Evolutionary conservation across 495 filamentous ascomycete species (phyloP), one percentile per base, ranked within the genome.

Genomic region (Hypoxylon subgilvum): DNA sequence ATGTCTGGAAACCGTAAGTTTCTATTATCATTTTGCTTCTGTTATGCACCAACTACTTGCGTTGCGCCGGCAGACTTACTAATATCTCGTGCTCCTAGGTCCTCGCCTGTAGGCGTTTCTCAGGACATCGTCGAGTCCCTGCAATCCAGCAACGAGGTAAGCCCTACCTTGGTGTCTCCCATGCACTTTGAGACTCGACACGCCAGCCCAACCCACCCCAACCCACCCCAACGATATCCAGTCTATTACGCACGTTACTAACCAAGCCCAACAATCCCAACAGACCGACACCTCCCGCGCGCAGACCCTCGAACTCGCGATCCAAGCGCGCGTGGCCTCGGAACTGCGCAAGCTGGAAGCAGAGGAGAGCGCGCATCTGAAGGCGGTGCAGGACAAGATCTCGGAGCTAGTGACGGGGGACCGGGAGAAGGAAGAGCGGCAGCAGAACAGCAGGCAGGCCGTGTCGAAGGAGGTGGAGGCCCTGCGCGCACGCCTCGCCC

Each of bases 211-310:
- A 13, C 12, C 30, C 4, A 2, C 14, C 41, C 44, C 27, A 44
- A 25, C 31, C 61, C 19, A 9, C 44, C 1, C 16, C 13, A n/a
- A n/a, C 4, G 9, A 17, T 1, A 38, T 38, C 3, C 4, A 17
- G 13, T 9, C 16, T 34, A 17, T 38, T 17, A 13, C n/a, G 3
- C 34, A 16, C n/a, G 4, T 14, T 4, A 48, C 47, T 41, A 42
- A 38, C 54, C 43, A 54, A 14, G 28, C 41, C 34, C 47, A 25
- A 52, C 19, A 25, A 35, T 40, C 42, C 30, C 14, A 44, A 31
- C 73, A 96, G 91, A 90, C 86, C 73, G 91, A 98, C 76, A 83
- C 86, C 40, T 90, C 90, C 57, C 92, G 94, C 67, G 78, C 86
- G 63, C 89, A 89, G 73, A 74, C 84, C 74, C 75, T 91, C 69